A percentile compares a stretch with the other conserved stretches of the same genome.
Evolutionary conservation across 2,329 filamentous ascomycete species (phyloP).

Genomic region (Aspergillus luchuensis): DNA sequence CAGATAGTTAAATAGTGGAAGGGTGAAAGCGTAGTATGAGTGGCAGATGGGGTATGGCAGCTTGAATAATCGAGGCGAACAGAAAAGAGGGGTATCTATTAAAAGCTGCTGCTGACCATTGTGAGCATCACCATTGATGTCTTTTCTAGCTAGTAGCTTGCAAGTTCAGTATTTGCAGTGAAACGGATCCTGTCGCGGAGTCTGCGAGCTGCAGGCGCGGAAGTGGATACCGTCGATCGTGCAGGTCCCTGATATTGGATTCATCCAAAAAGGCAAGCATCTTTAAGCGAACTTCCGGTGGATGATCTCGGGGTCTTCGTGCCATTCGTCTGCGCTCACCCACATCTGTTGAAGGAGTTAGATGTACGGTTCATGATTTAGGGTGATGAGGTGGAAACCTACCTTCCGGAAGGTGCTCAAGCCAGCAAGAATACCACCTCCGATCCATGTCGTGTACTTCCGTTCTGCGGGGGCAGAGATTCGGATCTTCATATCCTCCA

Average conservation of each 20-base stretch:
- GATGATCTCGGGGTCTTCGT: slow-evolving; percentile 98
- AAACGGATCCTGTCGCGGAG: background rate
- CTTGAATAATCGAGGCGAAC: background rate
- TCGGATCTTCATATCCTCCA: slow-evolving; percentile 99
- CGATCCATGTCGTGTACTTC: slow-evolving; percentile 99
- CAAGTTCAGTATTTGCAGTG: background rate
- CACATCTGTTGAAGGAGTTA: slow-evolving; percentile 72
- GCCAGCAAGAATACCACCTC: slow-evolving; percentile 93
- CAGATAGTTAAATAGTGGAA: background rate
- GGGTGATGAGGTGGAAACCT: slow-evolving; percentile 32
- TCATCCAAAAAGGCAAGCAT: slow-evolving; percentile 3
- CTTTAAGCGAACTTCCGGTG: slow-evolving; percentile 90
- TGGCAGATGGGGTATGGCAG: background rate
- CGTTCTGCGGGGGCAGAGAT: slow-evolving; percentile 97
- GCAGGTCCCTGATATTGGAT: background rate
- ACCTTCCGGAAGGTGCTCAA: slow-evolving; percentile 99
- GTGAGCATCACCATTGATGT: background rate
- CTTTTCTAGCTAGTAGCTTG: background rate
- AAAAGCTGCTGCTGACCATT: slow-evolving; percentile 1
- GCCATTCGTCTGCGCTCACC: slow-evolving; percentile 99
- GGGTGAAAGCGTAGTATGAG: background rate
- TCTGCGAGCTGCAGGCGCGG: background rate
- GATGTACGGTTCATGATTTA: background rate
- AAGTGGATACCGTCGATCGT: background rate
- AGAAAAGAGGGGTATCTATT: slow-evolving; percentile 9